phyloP scores from a whole-genome alignment of 495 filamentous ascomycete species.

The Xylaria nigripes region DNA sequence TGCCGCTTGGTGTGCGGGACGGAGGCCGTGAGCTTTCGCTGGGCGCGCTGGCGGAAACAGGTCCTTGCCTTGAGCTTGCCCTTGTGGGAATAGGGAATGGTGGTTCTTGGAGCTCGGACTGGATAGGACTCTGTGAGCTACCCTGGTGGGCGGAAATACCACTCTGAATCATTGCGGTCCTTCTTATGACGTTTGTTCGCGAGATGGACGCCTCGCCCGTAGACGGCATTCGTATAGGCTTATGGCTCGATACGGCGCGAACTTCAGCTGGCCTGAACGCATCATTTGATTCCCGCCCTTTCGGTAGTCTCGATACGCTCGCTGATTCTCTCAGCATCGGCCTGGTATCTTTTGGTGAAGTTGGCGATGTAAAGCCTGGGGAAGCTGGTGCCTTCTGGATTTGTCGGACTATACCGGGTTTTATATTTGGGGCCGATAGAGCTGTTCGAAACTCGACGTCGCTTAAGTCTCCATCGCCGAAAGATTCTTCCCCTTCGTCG shows the following conservation, averaged over 20 bases:
- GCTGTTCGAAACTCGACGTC: conserved; percentile 58
- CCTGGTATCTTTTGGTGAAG: conserved; percentile 30
- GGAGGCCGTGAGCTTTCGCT: conserved; percentile 75
- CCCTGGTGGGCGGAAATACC: conserved; percentile 63
- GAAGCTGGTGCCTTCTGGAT: conserved; percentile 31
- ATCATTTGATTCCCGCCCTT: conserved; percentile 22
- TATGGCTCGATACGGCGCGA: conserved; percentile 24
- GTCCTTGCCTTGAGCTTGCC: conserved; percentile 74
- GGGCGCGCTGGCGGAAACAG: conserved; percentile 53
- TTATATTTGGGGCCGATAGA: conserved; percentile 51
- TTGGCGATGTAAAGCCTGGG: conserved; percentile 18
- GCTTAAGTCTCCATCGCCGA: conserved; percentile 52
- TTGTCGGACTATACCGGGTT: conserved; percentile 21
- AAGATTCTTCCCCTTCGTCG: conserved; percentile 47
- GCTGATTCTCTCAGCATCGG: conserved; percentile 15
- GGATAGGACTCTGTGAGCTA: conserved; percentile 67
- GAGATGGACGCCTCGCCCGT: conserved; percentile 24
- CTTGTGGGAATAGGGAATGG: conserved; percentile 88
- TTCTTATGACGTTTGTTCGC: conserved; percentile 42
- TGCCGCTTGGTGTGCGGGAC: conserved; percentile 41
- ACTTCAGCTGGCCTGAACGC: conserved; percentile 25
- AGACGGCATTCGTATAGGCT: conserved; percentile 18
- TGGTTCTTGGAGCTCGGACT: conserved; percentile 55
- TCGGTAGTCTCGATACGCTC: conserved; percentile 19
- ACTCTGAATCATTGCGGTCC: conserved; percentile 66